These are phyloP conservation scores for Hexamita inflata DNA, from an alignment of 208 protist genomes.

Conservation along the genomic window DNA sequence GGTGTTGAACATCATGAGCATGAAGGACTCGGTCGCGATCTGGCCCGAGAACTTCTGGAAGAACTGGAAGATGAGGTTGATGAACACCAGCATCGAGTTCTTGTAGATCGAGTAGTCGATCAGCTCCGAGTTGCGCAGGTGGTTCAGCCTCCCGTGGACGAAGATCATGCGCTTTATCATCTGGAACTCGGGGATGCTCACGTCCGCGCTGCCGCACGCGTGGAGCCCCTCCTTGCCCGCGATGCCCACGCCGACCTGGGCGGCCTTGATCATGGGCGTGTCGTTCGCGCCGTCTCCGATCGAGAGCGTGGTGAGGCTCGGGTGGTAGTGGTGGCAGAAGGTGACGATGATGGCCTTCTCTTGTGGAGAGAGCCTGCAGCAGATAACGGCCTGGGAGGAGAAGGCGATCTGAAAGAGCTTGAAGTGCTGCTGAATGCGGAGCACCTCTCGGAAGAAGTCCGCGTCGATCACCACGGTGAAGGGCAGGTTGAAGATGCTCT, in stretches of 20 bases:
- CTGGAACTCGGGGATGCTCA: constrained; percentile 21
- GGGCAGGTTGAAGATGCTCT: neutral
- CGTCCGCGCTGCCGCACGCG: constrained; percentile 16
- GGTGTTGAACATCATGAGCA: constrained; percentile 16
- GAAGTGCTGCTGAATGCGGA: neutral
- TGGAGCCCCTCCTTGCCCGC: constrained; percentile 30
- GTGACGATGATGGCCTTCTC: constrained; percentile 22
- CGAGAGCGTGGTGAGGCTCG: constrained; percentile 14
- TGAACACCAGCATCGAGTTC: constrained; percentile 3
- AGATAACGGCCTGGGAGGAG: neutral
- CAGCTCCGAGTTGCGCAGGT: constrained; percentile 18
- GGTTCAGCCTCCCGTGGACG: constrained; percentile 1
- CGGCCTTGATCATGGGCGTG: constrained; percentile 34
- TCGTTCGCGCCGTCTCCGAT: constrained; percentile 41
- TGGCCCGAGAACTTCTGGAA: neutral
- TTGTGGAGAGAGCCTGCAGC: constrained; percentile 14
- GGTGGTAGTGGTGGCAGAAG: neutral
- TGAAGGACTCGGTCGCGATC: neutral
- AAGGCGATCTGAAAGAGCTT: neutral
- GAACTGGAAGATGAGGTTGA: neutral
- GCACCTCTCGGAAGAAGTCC: neutral
- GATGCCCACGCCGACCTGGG: constrained; percentile 34
- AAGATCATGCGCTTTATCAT: constrained; percentile 1
- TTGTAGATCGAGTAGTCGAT: constrained; percentile 26
- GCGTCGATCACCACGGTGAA: constrained; percentile 6